Evolutionary conservation across 371 early-diverging fungal species (phyloP), one percentile per base, ranked within the genome.

Genomic region (Gilbertella persicaria): DNA sequence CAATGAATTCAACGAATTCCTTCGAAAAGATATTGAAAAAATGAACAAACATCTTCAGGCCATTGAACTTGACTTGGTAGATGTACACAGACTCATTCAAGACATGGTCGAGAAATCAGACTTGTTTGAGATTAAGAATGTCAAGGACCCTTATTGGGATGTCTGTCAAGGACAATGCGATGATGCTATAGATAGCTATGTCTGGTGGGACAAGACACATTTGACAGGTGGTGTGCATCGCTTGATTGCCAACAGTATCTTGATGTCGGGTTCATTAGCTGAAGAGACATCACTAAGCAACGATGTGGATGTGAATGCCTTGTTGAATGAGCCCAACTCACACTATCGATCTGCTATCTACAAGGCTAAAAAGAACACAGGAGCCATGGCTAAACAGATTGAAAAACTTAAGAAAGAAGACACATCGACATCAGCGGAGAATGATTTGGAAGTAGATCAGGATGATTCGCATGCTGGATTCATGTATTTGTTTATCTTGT

Each of bases 121-220:
- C 5, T 29, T 53, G 7, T 73, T 69, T 55, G 66, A 66, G 8
- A 63, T 73, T 16, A 62, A 58, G n/a, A 64, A 77, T 41, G 72
- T 63, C 0, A 16, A 42, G 2, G 55, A 67, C 49, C 25, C 72
- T 2, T 77, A 69, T 50, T 77, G 78, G 78, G 71, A 71, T 14
- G 46, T 29, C 5, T 77, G 78, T 43, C 69, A 71, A 45, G 78
- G 78, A 0, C 58, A 52, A 44, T 77, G 78, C 43, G 44, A 39
- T 5, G 72, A 73, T 42, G 52, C 60, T 8, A 38, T 67, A 1
- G 62, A 77, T 28, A 50, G 52, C 2, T 77, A 71, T 50, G 55
- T 77, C 8, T 77, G 78, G 78, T 77, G 78, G 78, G 78, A 77
- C 47, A 63, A 60, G 28, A 53, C 55, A 5, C 74, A 77, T 53